phyloP scores from a whole-genome alignment of 2,329 filamentous ascomycete species.

The Sphaerulina vaccinii region DNA sequence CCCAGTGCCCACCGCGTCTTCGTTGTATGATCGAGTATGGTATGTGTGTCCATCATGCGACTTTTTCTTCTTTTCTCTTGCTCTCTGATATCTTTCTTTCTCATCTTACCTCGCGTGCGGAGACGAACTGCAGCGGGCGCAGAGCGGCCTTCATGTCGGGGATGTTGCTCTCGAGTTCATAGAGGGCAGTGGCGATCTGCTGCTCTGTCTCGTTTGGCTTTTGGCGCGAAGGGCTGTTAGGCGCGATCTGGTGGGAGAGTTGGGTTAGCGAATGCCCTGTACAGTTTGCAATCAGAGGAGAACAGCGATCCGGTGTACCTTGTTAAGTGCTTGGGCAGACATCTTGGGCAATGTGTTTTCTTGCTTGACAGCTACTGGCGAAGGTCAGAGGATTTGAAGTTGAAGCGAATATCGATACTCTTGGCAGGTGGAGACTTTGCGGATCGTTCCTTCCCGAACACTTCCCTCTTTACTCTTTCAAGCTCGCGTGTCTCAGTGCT shows the following conservation, averaged over 20 bases:
- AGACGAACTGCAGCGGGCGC: constrained; percentile 97
- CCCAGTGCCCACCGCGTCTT: constrained; percentile 59
- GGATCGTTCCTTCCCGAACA: no score
- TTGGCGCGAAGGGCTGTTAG: constrained; percentile 93
- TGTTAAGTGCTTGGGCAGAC: constrained; percentile 77
- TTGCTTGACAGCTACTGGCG: not conserved
- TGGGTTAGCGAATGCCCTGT: not conserved
- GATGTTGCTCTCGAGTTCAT: constrained; percentile 99
- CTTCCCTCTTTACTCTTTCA: no score
- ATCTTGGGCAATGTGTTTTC: constrained; percentile 48
- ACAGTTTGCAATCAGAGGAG: not conserved
- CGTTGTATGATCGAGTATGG: constrained; percentile 28
- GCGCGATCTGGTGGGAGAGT: constrained; percentile 61
- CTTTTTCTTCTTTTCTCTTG: not conserved
- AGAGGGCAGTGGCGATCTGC: constrained; percentile 94
- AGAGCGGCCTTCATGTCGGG: constrained; percentile 94
- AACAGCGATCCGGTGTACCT: constrained; percentile 46
- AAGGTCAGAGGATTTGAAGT: no score
- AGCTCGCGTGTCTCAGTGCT: no score
- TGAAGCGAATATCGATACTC: no score
- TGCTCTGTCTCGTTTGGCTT: constrained; percentile 97
- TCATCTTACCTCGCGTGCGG: constrained; percentile 94
- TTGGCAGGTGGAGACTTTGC: no score
- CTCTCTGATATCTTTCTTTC: not conserved
- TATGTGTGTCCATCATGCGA: constrained; percentile 12